Evolutionary conservation across 116 monocot species (phyloP).

Genomic region (Zostera marina): DNA sequence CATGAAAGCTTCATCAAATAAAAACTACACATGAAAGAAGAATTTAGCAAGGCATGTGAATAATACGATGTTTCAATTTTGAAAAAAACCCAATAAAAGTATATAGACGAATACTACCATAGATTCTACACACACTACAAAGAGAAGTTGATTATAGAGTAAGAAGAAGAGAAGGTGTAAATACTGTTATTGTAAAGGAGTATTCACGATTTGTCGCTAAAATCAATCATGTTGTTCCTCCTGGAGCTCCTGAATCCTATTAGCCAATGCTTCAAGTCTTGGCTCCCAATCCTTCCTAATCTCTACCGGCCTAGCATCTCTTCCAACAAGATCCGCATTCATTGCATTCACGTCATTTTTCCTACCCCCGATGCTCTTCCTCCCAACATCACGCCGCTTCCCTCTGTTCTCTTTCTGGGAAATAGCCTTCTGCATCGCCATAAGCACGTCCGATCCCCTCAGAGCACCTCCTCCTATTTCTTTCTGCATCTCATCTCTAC

Average conservation of each 20-base stretch:
- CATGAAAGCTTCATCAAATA: too few relatives aligned
- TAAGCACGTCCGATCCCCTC: conserved; percentile 15
- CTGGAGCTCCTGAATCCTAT: conserved; percentile 5
- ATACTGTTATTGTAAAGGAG: not conserved
- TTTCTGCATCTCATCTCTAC: not conserved
- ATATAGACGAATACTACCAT: not conserved
- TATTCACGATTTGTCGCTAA: too few relatives aligned
- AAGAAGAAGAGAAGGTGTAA: not conserved
- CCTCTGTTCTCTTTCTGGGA: conserved; percentile 2
- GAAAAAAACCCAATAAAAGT: not conserved
- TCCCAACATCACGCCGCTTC: not conserved
- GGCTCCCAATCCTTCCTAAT: conserved; percentile 9
- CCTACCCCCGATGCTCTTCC: not conserved
- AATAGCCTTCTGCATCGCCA: conserved; percentile 9
- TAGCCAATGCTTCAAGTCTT: conserved; percentile 4
- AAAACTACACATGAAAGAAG: not conserved
- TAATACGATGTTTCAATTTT: not conserved
- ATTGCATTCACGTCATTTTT: not conserved
- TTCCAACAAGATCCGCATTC: not conserved
- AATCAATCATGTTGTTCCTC: conserved; percentile 2
- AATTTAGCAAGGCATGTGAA: not conserved
- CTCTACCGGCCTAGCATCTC: conserved; percentile 8
- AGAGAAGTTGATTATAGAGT: too few relatives aligned
- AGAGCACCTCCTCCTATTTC: not conserved
- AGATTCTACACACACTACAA: too few relatives aligned